Conservation (phyloP, 2,329 filamentous ascomycete genomes). For the Exophiala xenobiotica region DNA sequence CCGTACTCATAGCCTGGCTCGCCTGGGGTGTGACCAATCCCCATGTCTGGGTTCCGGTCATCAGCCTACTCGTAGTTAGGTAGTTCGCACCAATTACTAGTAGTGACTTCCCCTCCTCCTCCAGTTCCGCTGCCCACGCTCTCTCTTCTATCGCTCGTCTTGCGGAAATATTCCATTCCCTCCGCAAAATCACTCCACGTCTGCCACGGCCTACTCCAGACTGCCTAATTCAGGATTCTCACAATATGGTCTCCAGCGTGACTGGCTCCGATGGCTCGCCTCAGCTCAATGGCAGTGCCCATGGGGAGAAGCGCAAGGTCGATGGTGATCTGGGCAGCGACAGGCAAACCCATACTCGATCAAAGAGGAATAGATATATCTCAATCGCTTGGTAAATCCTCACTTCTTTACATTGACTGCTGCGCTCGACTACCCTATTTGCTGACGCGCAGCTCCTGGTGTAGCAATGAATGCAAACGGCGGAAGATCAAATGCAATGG, state of each 20-base stretch:
- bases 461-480: conserved; percentile 63
- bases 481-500: conserved; percentile 68
- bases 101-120: conserved; percentile 5
- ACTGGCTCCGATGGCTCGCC: conserved; percentile 24
- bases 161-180: conserved; percentile 24
- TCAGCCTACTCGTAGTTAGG: too few relatives aligned
- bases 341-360: conserved; percentile 42
- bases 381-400: conserved; percentile 66
- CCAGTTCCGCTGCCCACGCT: conserved; percentile 7
- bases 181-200: conserved; percentile 14
- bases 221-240: background rate
- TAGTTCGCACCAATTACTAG: too few relatives aligned
- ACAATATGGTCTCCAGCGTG: conserved; percentile 20
- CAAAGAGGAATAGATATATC: conserved; percentile 67
- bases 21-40: too few relatives aligned
- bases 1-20: too few relatives aligned
- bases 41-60: too few relatives aligned
- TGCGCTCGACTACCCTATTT: background rate
- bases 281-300: conserved; percentile 15
- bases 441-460: background rate
- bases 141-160: conserved; percentile 8
- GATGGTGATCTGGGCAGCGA: conserved; percentile 16
- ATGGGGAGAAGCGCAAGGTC: conserved; percentile 27
- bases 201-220: background rate
- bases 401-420: background rate